Base-by-base conservation (phyloP, 2,329 filamentous ascomycete species). In the Fusarium bactridioides region DNA sequence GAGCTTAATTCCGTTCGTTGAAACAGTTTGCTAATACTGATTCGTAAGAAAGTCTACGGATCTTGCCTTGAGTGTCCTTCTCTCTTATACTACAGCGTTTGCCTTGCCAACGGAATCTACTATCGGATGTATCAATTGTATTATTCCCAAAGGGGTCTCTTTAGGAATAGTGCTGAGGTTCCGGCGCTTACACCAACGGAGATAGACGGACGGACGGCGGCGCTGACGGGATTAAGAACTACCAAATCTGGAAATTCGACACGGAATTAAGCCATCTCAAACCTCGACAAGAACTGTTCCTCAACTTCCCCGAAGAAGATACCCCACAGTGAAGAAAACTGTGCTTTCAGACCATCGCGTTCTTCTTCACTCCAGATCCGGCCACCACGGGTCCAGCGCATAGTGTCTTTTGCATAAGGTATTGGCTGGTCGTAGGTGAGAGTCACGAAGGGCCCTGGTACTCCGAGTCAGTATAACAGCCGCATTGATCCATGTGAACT, bases 381-480 rank as follows among this genome's bases (percentile, higher is more conserved):
- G 1, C 61, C 61, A 0, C 43, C 8, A 1, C 61, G 25, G 0
- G 4, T 25, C 61, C 61, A 63, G 1, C 44, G n/a, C 12, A 23
- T 56, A 2, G 27, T 27, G 1, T 58, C 43, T 11, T 50, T 23
- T 6, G 37, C 19, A 4, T 50, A 25, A 2, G 61, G 53, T 18
- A 59, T 45, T 0, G 18, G 53, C 0, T 63, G 54, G 7, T 59
- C 29, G 10, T 63, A 59, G 3, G 19, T 23, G 5, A 50, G 37
- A 10, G 54, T 63, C 61, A 59, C 59, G 5, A 59, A 63, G 1
- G 54, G 54, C 54, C 44, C 60, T 63, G 2, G 0, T 1, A 18
- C 1, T 5, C 13, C 0, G 21, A 2, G 3, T 61, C 3, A 55
- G 38, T 2, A 25, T 3, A 18, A 7, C 5, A 19, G 4, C 1